Evolutionary conservation across 1,284 basidiomycete species (phyloP), one percentile per base, ranked within the genome.

Genomic region (Cutaneotrichosporon cavernicola): DNA sequence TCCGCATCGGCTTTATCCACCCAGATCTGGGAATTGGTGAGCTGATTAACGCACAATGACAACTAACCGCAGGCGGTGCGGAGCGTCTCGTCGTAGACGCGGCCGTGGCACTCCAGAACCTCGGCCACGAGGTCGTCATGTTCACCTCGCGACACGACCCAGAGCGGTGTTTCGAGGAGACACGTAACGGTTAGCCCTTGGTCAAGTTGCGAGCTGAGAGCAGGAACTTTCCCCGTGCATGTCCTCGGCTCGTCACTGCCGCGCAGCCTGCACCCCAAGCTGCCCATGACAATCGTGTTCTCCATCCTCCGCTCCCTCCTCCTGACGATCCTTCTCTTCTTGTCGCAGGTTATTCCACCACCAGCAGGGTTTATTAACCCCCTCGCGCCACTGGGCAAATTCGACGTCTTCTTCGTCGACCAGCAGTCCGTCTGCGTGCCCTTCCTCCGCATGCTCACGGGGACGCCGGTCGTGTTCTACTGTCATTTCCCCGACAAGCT

Each of bases 401-500:
- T 89, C 75, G 96, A 99, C 75, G 87, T 97, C 32, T 95, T 89
- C 82, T 89, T 99, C 65, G 89, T 98, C 18, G 97, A 99, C 81
- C 96, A 98, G 77, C 87, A 98, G 22, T 92, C 92, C 1, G 92
- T 92, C 2, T 92, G 90, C 65, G 85, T 98, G 21, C 96, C 96
- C 0, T 82, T 96, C 66, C 83, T 99, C 1, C 86, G 91, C 14
- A 77, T 84, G 59, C 76, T 91, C 11, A 86, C 84, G 3, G 83
- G 84, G 13, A 91, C 87, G 11, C 87, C 91, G 1, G 90, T 97
- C 30, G 87, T 99, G 18, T 99, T 97, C 81, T 99, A 99, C 80
- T 97, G 94, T 73, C 96, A 99, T 79, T 99, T 98, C 73, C 96
- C 97, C 0, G 94, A 97, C 81, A 93, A 95, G 77, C 83, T 97